Percentiles rank a stretch among this genome's conserved stretches.
Conservation (phyloP, 352 stramenopile species). For the Pythium aquatile region DNA sequence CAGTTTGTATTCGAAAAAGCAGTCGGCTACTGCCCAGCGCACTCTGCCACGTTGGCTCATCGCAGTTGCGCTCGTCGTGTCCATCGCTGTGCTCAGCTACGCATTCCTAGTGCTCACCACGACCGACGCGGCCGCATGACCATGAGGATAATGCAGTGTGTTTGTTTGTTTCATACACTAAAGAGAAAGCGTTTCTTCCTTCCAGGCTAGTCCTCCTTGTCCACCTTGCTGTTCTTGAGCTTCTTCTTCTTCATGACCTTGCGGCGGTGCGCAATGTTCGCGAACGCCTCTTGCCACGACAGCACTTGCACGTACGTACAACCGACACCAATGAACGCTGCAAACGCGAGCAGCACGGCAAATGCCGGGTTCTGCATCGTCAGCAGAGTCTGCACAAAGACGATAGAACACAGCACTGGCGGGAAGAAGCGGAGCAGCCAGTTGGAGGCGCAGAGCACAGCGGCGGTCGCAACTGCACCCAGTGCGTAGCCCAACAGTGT, state of each 20-base stretch:
- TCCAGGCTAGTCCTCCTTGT: constrained; percentile 34
- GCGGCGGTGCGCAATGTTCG: constrained; percentile 32
- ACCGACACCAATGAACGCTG: constrained; percentile 38
- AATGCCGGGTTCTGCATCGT: constrained; percentile 30
- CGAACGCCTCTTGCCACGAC: constrained; percentile 54
- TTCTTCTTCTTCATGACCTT: constrained; percentile 14
- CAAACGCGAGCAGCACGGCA: constrained; percentile 35
- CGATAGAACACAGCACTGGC: constrained; percentile 8
- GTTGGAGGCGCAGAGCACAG: constrained; percentile 35
- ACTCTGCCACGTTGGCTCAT: background rate
- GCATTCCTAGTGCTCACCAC: background rate
- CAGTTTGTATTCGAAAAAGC: no score
- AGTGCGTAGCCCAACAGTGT: constrained; percentile 57
- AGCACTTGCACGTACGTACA: constrained; percentile 61
- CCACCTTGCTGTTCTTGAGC: constrained; percentile 28
- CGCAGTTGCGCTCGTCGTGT: background rate
- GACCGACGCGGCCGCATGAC: background rate
- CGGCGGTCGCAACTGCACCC: constrained; percentile 39
- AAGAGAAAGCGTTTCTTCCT: no score
- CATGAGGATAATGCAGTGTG: background rate
- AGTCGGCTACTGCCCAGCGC: background rate
- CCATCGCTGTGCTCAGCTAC: constrained; percentile 11
- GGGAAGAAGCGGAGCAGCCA: constrained; percentile 22
- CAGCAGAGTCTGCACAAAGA: constrained; percentile 18
- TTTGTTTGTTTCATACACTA: constrained; percentile 5